Evolutionary conservation across 1,284 basidiomycete species (phyloP), one percentile per base, ranked within the genome.

Genomic region (Ceratobasidium sp.): DNA sequence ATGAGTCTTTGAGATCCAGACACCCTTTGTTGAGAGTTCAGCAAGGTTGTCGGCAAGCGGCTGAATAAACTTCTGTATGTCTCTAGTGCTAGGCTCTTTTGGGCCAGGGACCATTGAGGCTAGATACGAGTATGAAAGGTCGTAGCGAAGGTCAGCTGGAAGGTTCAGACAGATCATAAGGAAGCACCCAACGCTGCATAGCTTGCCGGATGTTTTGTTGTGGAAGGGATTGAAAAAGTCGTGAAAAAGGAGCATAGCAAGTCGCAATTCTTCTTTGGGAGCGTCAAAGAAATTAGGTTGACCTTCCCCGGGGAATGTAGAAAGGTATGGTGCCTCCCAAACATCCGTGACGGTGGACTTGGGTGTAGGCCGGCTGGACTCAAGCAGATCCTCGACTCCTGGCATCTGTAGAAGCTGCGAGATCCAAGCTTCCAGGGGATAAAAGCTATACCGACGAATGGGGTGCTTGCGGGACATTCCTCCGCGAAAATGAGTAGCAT

Each of bases 101-200:
- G 81, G 82, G 8, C 82, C 82, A 16, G 83, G 83, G 16, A 84
- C 79, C 47, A 82, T 76, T 5, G 79, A 79, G 16, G 76, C 66
- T 1, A 77, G 41, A 41, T 58, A 74, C 18, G 77, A 69, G 49
- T 78, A 76, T 23, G 76, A 54, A 4, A 67, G 54, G n/a, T 47
- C n/a, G 28, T 73, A 77, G n/a, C 77, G 59, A 32, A 75, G 11
- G 5, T 69, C 52, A 30, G 72, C 41, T 7, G 73, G 76, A 30
- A 78, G 73, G 57, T 76, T 76, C 2, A 67, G 43, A 41, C 55
- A 64, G 18, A 64, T 32, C 23, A 74, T 44, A 23, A 44, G 72
- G 41, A 74, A 55, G 11, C 28, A 59, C 8, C 67, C 73, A 28
- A 73, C 67, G 38, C 46, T 67, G 11, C 32, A 9, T 13, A 47